Conservation (phyloP, 805 yeast species). For the Wickerhamiella brachini region DNA sequence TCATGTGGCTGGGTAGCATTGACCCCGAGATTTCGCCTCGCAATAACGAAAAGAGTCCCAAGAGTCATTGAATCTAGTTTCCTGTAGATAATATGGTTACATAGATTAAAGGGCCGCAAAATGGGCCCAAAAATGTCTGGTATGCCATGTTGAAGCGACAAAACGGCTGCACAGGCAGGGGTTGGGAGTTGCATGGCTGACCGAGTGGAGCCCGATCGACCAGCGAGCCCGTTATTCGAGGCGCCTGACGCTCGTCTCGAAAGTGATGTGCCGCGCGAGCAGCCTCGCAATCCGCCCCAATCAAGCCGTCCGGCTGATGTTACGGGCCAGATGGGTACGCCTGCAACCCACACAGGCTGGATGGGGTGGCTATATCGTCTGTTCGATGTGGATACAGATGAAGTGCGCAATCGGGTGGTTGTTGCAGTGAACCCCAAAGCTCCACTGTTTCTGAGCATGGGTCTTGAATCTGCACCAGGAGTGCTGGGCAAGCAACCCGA, state of each 20-base stretch:
- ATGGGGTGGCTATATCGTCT: constrained; percentile 3
- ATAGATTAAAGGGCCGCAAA: too few species aligned
- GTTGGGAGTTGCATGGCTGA: not conserved
- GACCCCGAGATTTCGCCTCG: not conserved
- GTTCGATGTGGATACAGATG: constrained; percentile 54
- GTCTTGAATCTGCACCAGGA: constrained; percentile 9
- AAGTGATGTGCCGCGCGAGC: not conserved
- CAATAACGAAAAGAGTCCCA: not conserved
- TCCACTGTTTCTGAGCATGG: constrained; percentile 16
- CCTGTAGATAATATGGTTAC: too few species aligned
- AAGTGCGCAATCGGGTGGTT: constrained; percentile 41
- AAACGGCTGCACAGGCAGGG: too few species aligned
- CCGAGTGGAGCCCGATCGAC: not conserved
- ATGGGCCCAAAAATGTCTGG: too few species aligned
- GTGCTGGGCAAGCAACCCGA: constrained; percentile 39
- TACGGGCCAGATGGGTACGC: not conserved
- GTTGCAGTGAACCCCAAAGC: constrained; percentile 43
- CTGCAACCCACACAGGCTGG: not conserved
- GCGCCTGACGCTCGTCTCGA: not conserved
- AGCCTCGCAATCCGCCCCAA: not conserved
- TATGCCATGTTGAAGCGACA: too few species aligned
- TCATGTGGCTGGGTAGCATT: not conserved
- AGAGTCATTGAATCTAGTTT: not conserved
- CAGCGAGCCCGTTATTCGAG: not conserved
- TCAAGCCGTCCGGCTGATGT: not conserved